A percentile compares a stretch with the other conserved stretches of the same genome.
These are phyloP conservation scores for Metschnikowia kunwiensis DNA, from an alignment of 805 yeast species.

Conservation along the genomic window DNA sequence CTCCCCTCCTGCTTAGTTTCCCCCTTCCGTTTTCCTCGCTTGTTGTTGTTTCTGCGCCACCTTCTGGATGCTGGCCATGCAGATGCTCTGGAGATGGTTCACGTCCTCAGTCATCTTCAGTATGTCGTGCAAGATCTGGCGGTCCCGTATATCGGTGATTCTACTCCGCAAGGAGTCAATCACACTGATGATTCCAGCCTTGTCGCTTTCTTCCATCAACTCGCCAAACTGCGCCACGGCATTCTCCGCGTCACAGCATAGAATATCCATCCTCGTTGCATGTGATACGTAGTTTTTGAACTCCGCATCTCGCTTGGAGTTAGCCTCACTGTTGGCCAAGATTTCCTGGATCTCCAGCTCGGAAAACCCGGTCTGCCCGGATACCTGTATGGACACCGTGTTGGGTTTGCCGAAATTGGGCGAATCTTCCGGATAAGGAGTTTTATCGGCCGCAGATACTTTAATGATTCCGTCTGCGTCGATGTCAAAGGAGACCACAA, in stretches of 20 bases:
- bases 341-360: constrained; percentile 64
- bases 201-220: constrained; percentile 49
- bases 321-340: constrained; percentile 62
- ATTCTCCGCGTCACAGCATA: constrained; percentile 83
- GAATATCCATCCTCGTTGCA: constrained; percentile 74
- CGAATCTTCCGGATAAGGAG: constrained; percentile 36
- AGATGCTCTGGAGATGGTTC: constrained; percentile 35
- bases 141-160: constrained; percentile 34
- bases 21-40: constrained; percentile 1
- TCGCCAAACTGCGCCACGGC: constrained; percentile 71
- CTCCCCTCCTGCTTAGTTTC: too few relatives aligned
- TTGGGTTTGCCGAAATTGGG: constrained; percentile 45
- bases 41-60: constrained; percentile 36
- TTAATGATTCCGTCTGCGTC: constrained; percentile 76
- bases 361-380: constrained; percentile 55
- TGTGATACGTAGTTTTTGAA: constrained; percentile 62
- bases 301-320: constrained; percentile 57
- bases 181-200: constrained; percentile 22
- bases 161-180: constrained; percentile 25
- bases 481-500: constrained; percentile 71
- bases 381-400: constrained; percentile 48
- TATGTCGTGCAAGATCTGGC: constrained; percentile 31
- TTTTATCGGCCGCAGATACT: constrained; percentile 56
- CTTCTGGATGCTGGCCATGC: constrained; percentile 38
- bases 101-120: constrained; percentile 32